Evolutionary conservation across 805 yeast genomes (phyloP).

Genomic region (Candida tallmaniae): DNA sequence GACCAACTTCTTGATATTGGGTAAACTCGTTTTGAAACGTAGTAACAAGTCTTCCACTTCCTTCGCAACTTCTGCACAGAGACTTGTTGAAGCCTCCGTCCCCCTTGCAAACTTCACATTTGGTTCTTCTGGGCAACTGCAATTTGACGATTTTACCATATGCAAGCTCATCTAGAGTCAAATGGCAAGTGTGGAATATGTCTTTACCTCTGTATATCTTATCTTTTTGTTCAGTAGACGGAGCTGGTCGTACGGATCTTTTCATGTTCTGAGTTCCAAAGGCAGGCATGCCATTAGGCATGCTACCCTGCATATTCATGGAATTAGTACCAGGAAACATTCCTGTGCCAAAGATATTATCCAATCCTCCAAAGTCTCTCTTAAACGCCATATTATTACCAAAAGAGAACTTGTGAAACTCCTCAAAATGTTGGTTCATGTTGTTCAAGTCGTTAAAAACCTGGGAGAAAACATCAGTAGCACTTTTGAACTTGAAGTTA

Average conservation of each 20-base stretch:
- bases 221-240: constrained; percentile 2
- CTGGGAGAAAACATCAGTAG: constrained; percentile 31
- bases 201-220: constrained; percentile 42
- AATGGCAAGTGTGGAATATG: constrained; percentile 51
- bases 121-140: constrained; percentile 46
- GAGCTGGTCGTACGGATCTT: constrained; percentile 19
- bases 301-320: constrained; percentile 11
- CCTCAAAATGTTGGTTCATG: constrained; percentile 5
- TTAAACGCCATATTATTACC: constrained; percentile 9
- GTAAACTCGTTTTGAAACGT: constrained; percentile 39
- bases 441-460: constrained; percentile 32
- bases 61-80: constrained; percentile 34
- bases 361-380: no score
- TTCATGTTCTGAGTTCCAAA: constrained; percentile 8
- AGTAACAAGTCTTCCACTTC: constrained; percentile 47
- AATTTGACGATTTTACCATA: constrained; percentile 54
- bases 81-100: constrained; percentile 42
- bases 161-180: constrained; percentile 53
- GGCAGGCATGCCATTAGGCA: constrained; percentile 3
- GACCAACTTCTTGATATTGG: constrained; percentile 30
- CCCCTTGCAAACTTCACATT: constrained; percentile 50
- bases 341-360: neutral
- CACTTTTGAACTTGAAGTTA: constrained; percentile 10
- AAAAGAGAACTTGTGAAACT: constrained; percentile 9
- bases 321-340: constrained; percentile 4